Base-by-base conservation (phyloP, 2,329 filamentous ascomycete genomes). In the Eutypella sp. region DNA sequence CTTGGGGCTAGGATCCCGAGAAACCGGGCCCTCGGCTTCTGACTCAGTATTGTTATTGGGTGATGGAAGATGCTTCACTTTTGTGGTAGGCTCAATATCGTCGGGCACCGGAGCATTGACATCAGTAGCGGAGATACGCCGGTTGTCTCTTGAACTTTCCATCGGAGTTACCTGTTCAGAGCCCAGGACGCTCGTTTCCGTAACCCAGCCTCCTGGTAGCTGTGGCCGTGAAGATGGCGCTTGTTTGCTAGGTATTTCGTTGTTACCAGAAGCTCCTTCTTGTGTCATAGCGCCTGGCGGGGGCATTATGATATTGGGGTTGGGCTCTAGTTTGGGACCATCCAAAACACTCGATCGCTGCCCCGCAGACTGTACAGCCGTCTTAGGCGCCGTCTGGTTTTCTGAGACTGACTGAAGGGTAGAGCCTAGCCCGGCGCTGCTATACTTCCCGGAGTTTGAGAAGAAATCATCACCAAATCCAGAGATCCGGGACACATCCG, bases 401-500 rank as follows among this genome's bases (percentile, higher is more conserved):
- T 39, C 36, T 22, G 20, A 7, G 19, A 24, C 36, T 15, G 36
- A 20, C 18, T 20, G 36, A n/a, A 39, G 36, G 13, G 19, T 15
- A 22, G 19, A 38, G 15, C 33, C 42, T 39, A 19, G 5, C 38
- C 19, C 19, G 8, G 49, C n/a, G n/a, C n/a, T 11, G 33, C 33
- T 44, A 10, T 63, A 57, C 11, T 50, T 51, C 6, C 56, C 45
- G 15, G 64, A 51, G 15, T 57, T 52, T 5, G 72, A 70, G 49
- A 83, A 82, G 37, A 84, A 68, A 47, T 82, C 78, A 36, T 76
- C 67, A 1, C 79, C 78, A 57, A 84, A 84, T 1, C 71, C 70
- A 36, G 81, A 84, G 67, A 84, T 68, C 22, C 80, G 76, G 11
- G 71, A 68, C 3, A 85, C 56, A 49, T 79, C 71, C 9, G 81